Evolutionary conservation across 2,329 filamentous ascomycete genomes (phyloP), one percentile per base, ranked within the genome.

Genomic region (Colletotrichum spinosum): DNA sequence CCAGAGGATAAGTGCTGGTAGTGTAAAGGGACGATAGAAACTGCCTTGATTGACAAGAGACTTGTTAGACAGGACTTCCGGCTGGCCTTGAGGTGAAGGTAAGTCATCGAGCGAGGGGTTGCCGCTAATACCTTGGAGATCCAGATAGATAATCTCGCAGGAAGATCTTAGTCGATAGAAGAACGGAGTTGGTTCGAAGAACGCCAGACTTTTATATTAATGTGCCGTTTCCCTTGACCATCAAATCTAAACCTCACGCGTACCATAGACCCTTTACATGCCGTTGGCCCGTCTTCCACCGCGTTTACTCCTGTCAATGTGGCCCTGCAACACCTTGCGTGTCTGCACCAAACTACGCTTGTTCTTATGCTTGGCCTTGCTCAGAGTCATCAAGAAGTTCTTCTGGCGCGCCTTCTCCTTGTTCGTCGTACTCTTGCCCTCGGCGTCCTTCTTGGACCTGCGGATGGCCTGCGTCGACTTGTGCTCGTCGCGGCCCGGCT

Each of bases 311-410:
- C 94, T 86, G 62, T 94, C 90, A 35, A 95, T 86, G 78, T 98
- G 95, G 2, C 89, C 92, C 76, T 88, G 90, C 70, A 98, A 79
- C 41, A 94, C 88, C 80, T 91, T 93, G 74, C 88, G 88, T 69
- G 93, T 94, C 80, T 97, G 91, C 11, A 92, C 88, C 78, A 99
- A 81, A 86, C 93, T 97, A 74, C 94, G 87, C 90, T 97, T 97
- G 74, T 96, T 91, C 85, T 98, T 99, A 70, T 86, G 88, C 85
- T 96, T 97, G 10, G 96, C 96, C 84, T 99, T 98, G 65, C 95
- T 93, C 66, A 99, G 81, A 44, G 95, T 98, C 96, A 99, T 99
- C 73, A 99, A 77, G 80, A 99, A 97, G 79, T 99, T 99, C 92
- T 99, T 99, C 86, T 93, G 93, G 71, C 95, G 85, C 46, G 92